Base-by-base conservation (phyloP, 164 flowering plant species). In the Liquidambar formosana region DNA sequence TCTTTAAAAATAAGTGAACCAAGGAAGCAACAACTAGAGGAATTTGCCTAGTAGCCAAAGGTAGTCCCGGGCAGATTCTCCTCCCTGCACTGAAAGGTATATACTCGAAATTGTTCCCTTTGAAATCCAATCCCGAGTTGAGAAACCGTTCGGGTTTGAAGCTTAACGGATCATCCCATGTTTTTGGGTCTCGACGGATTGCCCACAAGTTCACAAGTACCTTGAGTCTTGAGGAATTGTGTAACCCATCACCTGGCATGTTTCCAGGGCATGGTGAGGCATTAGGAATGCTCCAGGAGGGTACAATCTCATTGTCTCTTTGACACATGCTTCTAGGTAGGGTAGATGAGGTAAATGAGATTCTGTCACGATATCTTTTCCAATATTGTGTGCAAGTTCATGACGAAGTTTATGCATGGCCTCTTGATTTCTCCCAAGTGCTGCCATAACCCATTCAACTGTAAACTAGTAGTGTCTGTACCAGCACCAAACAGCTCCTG, bases 401-500 rank as follows among this genome's bases (percentile, higher is more conserved):
- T n/a, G n/a, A n/a, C n/a, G n/a, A n/a, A n/a, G n/a, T n/a, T n/a
- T n/a, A n/a, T 53, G 66, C 74, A 78, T 65, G 60, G 43, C 6
- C 15, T 68, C 59, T 22, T 68, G 74, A 46, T 71, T 65, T 13
- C 38, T 73, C 0, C 75, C 19, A 8, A 75, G 61, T 26, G 75
- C 79, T 28, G 77, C 69, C 74, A 75, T 78, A 62, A 74, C 67
- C 78, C 81, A 69, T n/a, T 72, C 76, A 0, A 72, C 16, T 38
- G 78, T 8, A 65, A 51, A 12, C 68, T 65, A 19, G 51, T 69
- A 8, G 81, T 75, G 52, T 75, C 78, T 57, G 76, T 48, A 0
- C 78, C 81, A 14, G 76, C 73, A 1, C 44, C 0, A 33, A 75
- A 47, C 9, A 78, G 26, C 23, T 78, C 81, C 81, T 78, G 66